Percentiles rank a stretch among this genome's conserved stretches.
Evolutionary conservation across 2,329 filamentous ascomycete genomes (phyloP).

Genomic region (Juglanconis oblonga): DNA sequence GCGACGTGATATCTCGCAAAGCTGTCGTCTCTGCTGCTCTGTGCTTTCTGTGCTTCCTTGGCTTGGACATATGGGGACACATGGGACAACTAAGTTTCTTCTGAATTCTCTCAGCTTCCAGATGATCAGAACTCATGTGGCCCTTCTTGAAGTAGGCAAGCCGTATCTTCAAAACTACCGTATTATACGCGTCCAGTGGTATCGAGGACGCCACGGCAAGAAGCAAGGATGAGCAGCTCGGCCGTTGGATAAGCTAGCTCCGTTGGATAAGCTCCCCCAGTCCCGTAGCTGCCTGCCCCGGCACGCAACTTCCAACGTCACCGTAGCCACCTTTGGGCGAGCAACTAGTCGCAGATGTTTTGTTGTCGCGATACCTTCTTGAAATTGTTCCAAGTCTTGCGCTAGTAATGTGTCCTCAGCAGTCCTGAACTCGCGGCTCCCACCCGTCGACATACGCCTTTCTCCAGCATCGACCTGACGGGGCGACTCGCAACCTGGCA

Average conservation of each 20-base stretch:
- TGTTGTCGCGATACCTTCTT: not conserved
- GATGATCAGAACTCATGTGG: too few species aligned
- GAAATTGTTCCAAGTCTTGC: not conserved
- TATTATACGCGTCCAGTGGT: not conserved
- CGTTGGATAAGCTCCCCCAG: too few species aligned
- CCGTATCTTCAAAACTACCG: not conserved
- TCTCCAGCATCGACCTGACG: not conserved
- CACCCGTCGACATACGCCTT: too few species aligned
- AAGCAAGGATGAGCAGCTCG: not conserved
- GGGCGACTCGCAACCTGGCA: constrained; percentile 5
- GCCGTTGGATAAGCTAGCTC: not conserved
- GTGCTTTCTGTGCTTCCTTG: too few species aligned
- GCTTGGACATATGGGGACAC: too few species aligned
- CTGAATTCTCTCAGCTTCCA: too few species aligned
- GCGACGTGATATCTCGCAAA: too few species aligned
- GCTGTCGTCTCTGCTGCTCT: too few species aligned
- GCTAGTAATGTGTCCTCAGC: not conserved
- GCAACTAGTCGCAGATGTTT: not conserved
- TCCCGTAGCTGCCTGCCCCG: not conserved
- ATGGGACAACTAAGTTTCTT: too few species aligned
- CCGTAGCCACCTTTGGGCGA: not conserved
- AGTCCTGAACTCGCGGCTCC: not conserved
- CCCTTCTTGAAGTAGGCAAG: not conserved
- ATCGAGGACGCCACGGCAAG: not conserved
- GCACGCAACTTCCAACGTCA: too few species aligned